Evolutionary conservation across 768 basidiomycete genomes (phyloP), one percentile per base, ranked within the genome.

Genomic region (Phaffia australis): DNA sequence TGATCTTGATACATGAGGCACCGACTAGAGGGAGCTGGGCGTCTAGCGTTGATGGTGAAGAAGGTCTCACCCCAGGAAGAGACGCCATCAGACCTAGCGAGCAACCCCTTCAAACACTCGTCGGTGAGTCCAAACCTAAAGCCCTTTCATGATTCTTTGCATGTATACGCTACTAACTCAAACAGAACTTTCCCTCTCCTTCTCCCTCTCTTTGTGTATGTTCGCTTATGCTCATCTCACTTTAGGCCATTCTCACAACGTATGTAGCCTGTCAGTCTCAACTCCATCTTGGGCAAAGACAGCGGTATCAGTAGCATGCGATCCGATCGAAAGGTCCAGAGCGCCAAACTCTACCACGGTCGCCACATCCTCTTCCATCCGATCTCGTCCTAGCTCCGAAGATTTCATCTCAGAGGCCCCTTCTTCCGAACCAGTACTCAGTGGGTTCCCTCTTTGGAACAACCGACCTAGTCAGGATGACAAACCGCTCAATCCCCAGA

Each of bases 261-360:
- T 67, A 15, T 67, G 66, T 48, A 56, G 55, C 35, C 66, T 67
- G 47, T 62, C 66, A 47, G 60, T 60, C 19, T 67, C 66, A 14
- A 60, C 66, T 18, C 66, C 66, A 8, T 27, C 55, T 15, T 50
- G 63, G 35, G 52, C n/a, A 19, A 57, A 57, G 27, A 29, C 35
- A 42, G 35, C 35, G 35, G 35, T 11, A 11, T 5, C 35, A 42
- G 11, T 42, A 42, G 35, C 35, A 11, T 42, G 35, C 11, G 35
- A 42, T 42, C 35, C 35, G 11, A 42, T 11, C 11, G 6, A 42
- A 42, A 11, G 6, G 11, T 42, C 4, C 35, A 42, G 35, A 4
- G 35, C 35, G 35, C 35, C 35, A 42, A 42, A 42, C 11, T 42
- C 35, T 11, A 11, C 42, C 3, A 21, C 18, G 15, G 9, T 50